Conservation (phyloP, 2,329 filamentous ascomycete genomes). For the Neofusicoccum laricinum region DNA sequence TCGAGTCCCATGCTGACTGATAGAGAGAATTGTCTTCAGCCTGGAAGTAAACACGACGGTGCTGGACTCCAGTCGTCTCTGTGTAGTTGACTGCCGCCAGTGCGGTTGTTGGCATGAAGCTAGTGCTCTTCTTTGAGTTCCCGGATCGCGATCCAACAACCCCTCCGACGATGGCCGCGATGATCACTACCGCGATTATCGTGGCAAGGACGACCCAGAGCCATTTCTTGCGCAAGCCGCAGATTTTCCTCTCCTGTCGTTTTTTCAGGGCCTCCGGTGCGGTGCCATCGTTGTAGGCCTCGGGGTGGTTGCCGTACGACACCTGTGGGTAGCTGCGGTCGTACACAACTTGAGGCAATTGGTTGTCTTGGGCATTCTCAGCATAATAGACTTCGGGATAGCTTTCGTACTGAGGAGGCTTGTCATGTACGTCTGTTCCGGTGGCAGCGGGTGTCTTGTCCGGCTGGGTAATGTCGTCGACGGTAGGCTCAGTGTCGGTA, state of each 20-base stretch:
- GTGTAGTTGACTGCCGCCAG: background rate
- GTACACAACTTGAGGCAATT: background rate
- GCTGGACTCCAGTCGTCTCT: background rate
- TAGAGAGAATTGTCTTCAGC: background rate
- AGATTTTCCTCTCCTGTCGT: background rate
- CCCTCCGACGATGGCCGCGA: background rate
- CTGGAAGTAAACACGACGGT: background rate
- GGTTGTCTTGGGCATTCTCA: background rate
- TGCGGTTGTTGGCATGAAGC: background rate
- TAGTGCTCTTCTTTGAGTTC: background rate
- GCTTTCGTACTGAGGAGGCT: background rate
- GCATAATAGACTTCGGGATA: background rate
- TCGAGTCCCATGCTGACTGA: background rate
- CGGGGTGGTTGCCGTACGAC: background rate
- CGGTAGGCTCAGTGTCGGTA: too few relatives aligned
- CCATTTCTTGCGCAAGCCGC: background rate
- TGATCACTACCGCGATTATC: background rate
- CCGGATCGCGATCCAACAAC: background rate
- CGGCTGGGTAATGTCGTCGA: too few relatives aligned
- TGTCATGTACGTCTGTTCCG: background rate
- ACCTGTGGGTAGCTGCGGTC: background rate
- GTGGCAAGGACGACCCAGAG: background rate
- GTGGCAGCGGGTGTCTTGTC: background rate
- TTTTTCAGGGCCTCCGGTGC: background rate
- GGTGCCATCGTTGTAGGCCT: background rate